Base-by-base conservation (phyloP, 768 basidiomycete species). In the Chlorophyllum brunneum region DNA sequence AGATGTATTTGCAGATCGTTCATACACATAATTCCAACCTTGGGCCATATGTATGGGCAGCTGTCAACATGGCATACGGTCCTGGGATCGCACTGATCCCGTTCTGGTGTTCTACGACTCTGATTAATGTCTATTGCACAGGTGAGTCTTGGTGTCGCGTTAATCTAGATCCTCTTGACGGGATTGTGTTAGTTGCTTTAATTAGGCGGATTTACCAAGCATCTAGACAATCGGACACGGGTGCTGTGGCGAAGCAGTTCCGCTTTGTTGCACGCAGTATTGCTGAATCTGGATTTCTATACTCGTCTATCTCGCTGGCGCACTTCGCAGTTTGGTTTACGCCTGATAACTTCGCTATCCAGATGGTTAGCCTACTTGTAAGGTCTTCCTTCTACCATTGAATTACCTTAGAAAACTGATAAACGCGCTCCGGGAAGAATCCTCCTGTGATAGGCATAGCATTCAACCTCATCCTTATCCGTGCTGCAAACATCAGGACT, bases 391-490 rank as follows among this genome's bases (percentile, higher is more conserved):
- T 15, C 18, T 22, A 20, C 31, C 31, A 31, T 31, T 31, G 31
- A 31, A 31, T 6, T 31, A 6, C 31, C 31, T 31, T 31, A 7
- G 6, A 13, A 31, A 31, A 13, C 31, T 31, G 31, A 31, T n/a
- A n/a, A n/a, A n/a, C n/a, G n/a, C n/a, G n/a, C n/a, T n/a, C n/a
- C n/a, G 5, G 7, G 36, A 5, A 33, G 31, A 47, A 33, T 34
- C 11, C 31, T 6, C 45, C 33, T 5, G n/a, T 47, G 4, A 24
- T 47, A 15, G 45, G 45, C 5, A 47, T 47, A 20, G 33, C 45
- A 20, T 47, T 47, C n/a, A 47, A 47, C 45, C 29, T 27, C 26
- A 30, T 47, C 18, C n/a, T 47, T 30, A 36, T 47, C 13, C 45
- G 33, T 10, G 27, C 18, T 15, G 45, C 45, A 20, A 9, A 34